Evolutionary conservation across 441 rosid species (phyloP), one percentile per base, ranked within the genome.

Genomic region (Erodium trifolium): DNA sequence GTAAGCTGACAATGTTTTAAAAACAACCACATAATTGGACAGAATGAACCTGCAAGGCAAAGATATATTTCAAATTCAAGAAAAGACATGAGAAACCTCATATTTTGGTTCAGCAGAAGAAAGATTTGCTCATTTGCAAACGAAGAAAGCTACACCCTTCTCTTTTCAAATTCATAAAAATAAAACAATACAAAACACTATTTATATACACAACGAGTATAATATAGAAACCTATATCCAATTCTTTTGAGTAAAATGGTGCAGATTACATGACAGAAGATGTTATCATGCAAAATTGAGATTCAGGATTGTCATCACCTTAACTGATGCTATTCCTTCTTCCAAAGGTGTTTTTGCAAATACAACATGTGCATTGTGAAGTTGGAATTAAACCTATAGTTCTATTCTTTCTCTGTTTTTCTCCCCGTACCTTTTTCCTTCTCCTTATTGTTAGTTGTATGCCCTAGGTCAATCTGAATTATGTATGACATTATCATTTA

Each of bases 1-100:
- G 73, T 85, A 95, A 60, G 95, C 83, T 77, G 82, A 75, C 79
- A 95, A 75, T 65, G 75, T 82, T 86, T 83, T 92, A 81, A 95
- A 95, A 81, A 88, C 86, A 68, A 85, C 85, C 66, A 78, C 90
- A 79, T 92, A 90, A 83, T 87, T 95, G 60, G 99, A 88, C 75
- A 95, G 82, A 80, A 95, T 78, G 79, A 95, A 95, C 92, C 99
- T 94, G 85, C 80, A 75, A 18, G 71, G 68, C 17, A 63, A 57
- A 57, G 55, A 8, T 65, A 81, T 72, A 68, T 31, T 72, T 72
- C 65, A 53, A 70, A 35, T 34, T 53, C 9, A 31, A 51, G 39
- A 72, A 23, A 14, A 70, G 55, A 14, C 9, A 68, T 72, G 16
- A n/a, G 65, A 76, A 62, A 60, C 37, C 13, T 18, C 51, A 59